Conservation (phyloP, 192 early-diverging fungal genomes). For the Coemansia asiatica region DNA sequence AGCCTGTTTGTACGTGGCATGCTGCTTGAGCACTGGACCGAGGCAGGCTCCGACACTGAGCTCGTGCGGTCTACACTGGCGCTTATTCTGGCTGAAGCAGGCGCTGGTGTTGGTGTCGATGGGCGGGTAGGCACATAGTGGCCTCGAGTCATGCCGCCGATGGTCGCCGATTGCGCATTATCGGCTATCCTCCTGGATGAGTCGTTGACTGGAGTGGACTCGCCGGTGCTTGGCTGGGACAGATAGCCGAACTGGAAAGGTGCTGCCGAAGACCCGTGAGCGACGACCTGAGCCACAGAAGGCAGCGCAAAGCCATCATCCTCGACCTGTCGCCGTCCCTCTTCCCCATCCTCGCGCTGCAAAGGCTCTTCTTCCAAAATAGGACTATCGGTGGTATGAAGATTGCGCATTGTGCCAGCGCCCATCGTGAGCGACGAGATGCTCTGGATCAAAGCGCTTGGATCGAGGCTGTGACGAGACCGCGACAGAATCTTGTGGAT, state of each 20-base stretch:
- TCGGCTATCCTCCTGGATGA: neutral
- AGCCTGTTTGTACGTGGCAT: slow-evolving; percentile 2
- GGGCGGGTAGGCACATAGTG: slow-evolving; percentile 8
- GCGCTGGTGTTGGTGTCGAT: slow-evolving; percentile 6
- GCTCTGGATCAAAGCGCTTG: slow-evolving; percentile 39
- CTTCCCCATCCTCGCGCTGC: neutral
- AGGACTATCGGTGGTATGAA: slow-evolving; percentile 12
- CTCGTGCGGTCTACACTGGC: slow-evolving; percentile 3
- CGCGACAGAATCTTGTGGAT: slow-evolving; percentile 38
- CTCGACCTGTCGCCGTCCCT: neutral
- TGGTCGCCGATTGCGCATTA: neutral
- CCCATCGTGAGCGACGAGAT: slow-evolving; percentile 39
- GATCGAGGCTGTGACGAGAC: slow-evolving; percentile 51
- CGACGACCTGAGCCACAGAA: slow-evolving; percentile 9
- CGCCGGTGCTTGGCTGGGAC: slow-evolving; percentile 13
- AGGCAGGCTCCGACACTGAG: slow-evolving; percentile 20
- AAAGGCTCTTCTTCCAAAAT: neutral
- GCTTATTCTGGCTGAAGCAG: neutral
- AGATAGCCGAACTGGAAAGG: slow-evolving; percentile 6
- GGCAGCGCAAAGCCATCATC: slow-evolving; percentile 11
- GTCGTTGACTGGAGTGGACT: slow-evolving; percentile 1
- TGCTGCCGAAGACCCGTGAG: neutral
- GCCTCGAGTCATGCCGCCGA: neutral
- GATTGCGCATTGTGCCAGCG: slow-evolving; percentile 15
- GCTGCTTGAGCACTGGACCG: slow-evolving; percentile 6